phyloP scores from a whole-genome alignment of 345 rosid species.

The Dipteronia dyeriana region DNA sequence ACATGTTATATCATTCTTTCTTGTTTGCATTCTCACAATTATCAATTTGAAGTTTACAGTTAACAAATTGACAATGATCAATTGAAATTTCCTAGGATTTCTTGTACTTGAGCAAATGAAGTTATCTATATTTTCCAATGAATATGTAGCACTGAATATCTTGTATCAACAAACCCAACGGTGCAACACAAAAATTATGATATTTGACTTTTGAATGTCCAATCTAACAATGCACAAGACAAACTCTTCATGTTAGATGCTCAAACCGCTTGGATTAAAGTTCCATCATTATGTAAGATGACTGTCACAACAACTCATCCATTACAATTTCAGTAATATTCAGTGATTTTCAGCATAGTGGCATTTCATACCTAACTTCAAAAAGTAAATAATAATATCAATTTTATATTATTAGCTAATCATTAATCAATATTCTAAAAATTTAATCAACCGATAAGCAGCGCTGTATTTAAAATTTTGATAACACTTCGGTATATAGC shows the following conservation, averaged over 20 bases:
- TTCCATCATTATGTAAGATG: background rate
- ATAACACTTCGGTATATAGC: background rate
- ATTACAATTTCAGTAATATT: constrained; percentile 12
- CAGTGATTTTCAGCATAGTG: background rate
- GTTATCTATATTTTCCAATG: constrained; percentile 1
- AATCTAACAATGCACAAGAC: background rate
- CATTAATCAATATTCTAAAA: background rate
- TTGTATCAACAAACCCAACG: background rate
- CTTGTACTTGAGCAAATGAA: background rate
- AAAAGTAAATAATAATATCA: constrained; percentile 4
- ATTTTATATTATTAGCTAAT: background rate
- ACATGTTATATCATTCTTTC: background rate
- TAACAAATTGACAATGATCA: background rate
- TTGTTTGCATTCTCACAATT: constrained; percentile 6
- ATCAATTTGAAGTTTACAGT: background rate
- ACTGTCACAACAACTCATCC: background rate
- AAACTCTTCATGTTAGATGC: background rate
- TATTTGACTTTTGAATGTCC: background rate
- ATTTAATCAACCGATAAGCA: background rate
- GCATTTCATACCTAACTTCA: background rate
- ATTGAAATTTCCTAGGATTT: background rate
- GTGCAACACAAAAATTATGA: background rate
- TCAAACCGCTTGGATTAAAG: background rate
- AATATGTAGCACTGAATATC: background rate
- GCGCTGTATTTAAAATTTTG: background rate